Conservation (phyloP, 371 early-diverging fungal species). For the Apophysomyces ossiformis region DNA sequence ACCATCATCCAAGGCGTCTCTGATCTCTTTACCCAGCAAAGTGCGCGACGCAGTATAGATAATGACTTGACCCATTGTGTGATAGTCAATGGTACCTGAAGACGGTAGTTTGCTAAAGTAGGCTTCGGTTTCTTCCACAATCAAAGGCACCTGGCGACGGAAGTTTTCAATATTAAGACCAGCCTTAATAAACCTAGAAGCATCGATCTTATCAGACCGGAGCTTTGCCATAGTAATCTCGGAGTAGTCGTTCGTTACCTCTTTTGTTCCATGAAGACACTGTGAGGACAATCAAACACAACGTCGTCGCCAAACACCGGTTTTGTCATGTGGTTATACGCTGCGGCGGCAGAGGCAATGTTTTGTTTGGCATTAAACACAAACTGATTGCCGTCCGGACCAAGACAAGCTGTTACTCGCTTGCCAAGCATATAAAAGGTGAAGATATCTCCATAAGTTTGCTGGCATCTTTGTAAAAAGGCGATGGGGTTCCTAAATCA, state of each 20-base stretch:
- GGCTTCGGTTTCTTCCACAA: constrained; percentile 78
- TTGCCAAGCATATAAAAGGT: constrained; percentile 94
- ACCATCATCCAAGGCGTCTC: constrained; percentile 74
- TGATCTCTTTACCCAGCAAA: constrained; percentile 93
- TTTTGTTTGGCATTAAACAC: constrained; percentile 93
- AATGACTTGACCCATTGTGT: constrained; percentile 87
- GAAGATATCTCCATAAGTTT: constrained; percentile 89
- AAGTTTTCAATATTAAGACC: constrained; percentile 88
- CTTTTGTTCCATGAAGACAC: constrained; percentile 97
- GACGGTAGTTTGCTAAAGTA: constrained; percentile 64
- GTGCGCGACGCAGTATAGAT: constrained; percentile 95
- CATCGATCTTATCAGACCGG: neutral
- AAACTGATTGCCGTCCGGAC: constrained; percentile 94
- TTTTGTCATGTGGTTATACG: constrained; percentile 91
- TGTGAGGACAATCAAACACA: constrained; percentile 94
- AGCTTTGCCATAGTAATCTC: neutral
- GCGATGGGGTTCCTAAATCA: constrained; percentile 73
- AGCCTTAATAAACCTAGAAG: constrained; percentile 85
- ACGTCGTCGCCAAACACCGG: constrained; percentile 96
- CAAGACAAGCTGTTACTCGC: constrained; percentile 87
- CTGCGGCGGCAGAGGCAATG: constrained; percentile 91
- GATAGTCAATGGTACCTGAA: constrained; percentile 63
- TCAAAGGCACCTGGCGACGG: constrained; percentile 86
- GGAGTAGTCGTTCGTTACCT: constrained; percentile 45
- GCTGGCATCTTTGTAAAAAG: constrained; percentile 73